These are phyloP conservation scores for Pharus latifolius DNA, from an alignment of 176 grass and related monocot genomes.

Conservation along the genomic window DNA sequence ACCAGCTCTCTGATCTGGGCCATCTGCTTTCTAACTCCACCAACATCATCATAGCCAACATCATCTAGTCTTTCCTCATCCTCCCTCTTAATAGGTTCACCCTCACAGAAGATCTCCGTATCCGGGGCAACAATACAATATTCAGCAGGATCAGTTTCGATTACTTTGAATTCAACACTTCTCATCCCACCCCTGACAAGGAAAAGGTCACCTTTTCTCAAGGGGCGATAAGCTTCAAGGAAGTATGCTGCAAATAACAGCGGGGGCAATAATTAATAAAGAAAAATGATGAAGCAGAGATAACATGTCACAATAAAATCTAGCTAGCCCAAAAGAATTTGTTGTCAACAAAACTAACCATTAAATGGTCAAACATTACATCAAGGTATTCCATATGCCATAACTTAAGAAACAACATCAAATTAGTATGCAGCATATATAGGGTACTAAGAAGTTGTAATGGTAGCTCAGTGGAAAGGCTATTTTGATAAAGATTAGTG, in stretches of 20 bases:
- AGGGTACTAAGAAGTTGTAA: not conserved
- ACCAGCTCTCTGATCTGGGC: constrained; percentile 73
- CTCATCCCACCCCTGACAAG: constrained; percentile 79
- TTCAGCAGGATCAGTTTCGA: constrained; percentile 70
- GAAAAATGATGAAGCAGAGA: not conserved
- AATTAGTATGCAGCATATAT: not conserved
- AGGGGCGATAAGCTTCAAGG: constrained; percentile 68
- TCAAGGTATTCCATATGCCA: not conserved
- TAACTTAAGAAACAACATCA: not conserved
- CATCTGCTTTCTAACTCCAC: constrained; percentile 84
- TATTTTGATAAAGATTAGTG: not conserved
- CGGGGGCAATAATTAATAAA: not conserved
- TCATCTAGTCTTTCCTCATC: constrained; percentile 78
- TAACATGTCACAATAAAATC: not conserved
- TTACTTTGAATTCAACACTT: constrained; percentile 82
- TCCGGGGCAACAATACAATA: constrained; percentile 83
- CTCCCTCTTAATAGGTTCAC: constrained; percentile 80
- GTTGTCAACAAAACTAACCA: not conserved
- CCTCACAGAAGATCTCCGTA: constrained; percentile 82
- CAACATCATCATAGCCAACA: constrained; percentile 81
- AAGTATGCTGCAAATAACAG: constrained; percentile 58
- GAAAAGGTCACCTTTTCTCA: constrained; percentile 78
- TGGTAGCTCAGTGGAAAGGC: not conserved
- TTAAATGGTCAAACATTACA: not conserved
- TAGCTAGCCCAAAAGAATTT: not conserved